phyloP scores from a whole-genome alignment of 2,329 filamentous ascomycete species.

The Calonectria montana region DNA sequence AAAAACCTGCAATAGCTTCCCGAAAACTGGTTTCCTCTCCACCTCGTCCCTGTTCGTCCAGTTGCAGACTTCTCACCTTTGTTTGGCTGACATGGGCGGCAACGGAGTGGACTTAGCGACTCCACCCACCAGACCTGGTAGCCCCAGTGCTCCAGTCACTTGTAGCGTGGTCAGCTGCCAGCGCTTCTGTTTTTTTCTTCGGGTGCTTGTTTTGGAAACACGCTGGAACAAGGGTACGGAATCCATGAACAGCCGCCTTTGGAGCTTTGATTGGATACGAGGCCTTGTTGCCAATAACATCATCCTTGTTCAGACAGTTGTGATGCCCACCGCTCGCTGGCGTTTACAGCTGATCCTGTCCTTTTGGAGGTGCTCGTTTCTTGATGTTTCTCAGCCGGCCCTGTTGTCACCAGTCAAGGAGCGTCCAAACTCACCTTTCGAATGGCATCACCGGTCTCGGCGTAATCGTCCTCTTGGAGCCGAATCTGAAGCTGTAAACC shows the following conservation, averaged over 20 bases:
- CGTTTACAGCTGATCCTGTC: slow-evolving; percentile 34
- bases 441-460: slow-evolving; percentile 1
- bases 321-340: slow-evolving; percentile 29
- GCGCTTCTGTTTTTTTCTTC: slow-evolving; percentile 28
- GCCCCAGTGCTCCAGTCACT: slow-evolving; percentile 11
- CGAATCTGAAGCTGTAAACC: slow-evolving; percentile 19
- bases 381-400: slow-evolving; percentile 28
- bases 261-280: slow-evolving; percentile 35
- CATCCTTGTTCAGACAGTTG: slow-evolving; percentile 21
- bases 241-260: slow-evolving; percentile 21
- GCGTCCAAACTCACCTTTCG: slow-evolving; percentile 13
- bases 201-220: slow-evolving; percentile 14
- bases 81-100: slow-evolving; percentile 37
- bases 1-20: slow-evolving; percentile 28
- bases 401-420: slow-evolving; percentile 32
- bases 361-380: slow-evolving; percentile 27
- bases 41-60: slow-evolving; percentile 19
- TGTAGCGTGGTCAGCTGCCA: slow-evolving; percentile 7
- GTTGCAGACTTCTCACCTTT: slow-evolving; percentile 27
- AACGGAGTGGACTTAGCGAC: slow-evolving; percentile 10
- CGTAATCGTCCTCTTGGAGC: neutral
- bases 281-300: slow-evolving; percentile 13
- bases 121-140: slow-evolving; percentile 22
- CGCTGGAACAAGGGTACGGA: slow-evolving; percentile 21
- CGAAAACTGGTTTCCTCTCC: slow-evolving; percentile 38